phyloP scores from a whole-genome alignment of 345 rosid species.

The Litchi chinensis region DNA sequence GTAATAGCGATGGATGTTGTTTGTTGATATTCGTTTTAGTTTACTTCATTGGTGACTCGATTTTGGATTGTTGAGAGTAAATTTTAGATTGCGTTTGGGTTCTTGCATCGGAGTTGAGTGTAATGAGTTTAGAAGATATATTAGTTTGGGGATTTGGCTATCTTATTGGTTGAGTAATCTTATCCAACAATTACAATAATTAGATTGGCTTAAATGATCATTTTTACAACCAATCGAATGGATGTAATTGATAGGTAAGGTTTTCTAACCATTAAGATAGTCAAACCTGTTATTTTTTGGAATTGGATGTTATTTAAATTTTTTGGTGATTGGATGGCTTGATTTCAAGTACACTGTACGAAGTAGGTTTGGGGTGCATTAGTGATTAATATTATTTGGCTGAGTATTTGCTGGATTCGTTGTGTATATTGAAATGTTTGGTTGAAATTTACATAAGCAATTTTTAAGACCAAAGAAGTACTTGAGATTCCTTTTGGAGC shows the following conservation, averaged over 20 bases:
- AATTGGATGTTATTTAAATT: not conserved
- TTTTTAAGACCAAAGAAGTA: not conserved
- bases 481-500: not conserved
- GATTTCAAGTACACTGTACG: not conserved
- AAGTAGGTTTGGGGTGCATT: not conserved
- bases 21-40: not conserved
- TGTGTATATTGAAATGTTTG: not conserved
- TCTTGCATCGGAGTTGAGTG: not conserved
- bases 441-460: not conserved
- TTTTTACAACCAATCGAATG: too few species aligned
- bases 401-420: not conserved
- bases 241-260: too few species aligned
- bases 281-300: too few species aligned
- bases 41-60: not conserved
- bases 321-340: not conserved
- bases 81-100: not conserved
- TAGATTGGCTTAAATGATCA: too few species aligned
- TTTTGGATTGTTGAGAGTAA: not conserved
- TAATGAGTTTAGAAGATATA: too few species aligned
- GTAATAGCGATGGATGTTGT: not conserved
- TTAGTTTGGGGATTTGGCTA: too few species aligned
- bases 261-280: too few species aligned
- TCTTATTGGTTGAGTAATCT: too few species aligned
- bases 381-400: not conserved
- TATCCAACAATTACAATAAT: too few species aligned